A percentile compares a stretch with the other conserved stretches of the same genome.
Evolutionary conservation across 306 rosid species (phyloP).

Genomic region (Vicia villosa): DNA sequence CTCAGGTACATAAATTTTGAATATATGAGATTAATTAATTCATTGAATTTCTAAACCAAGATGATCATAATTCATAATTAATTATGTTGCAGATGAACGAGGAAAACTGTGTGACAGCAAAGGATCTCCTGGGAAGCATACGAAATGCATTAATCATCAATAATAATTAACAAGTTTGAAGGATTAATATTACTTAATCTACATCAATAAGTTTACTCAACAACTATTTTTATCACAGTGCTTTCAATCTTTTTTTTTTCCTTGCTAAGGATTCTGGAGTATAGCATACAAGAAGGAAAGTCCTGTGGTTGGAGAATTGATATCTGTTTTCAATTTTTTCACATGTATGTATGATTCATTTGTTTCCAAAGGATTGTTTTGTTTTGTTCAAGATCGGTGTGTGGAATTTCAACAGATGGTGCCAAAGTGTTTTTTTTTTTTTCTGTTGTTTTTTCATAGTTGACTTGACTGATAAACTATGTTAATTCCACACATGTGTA

Average conservation of each 20-base stretch:
- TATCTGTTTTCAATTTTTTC: not conserved
- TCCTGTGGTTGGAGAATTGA: conserved; percentile 2
- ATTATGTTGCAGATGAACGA: conserved; percentile 58
- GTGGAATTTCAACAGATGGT: conserved; percentile 28
- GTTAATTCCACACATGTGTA: conserved; percentile 43
- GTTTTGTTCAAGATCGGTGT: conserved; percentile 21
- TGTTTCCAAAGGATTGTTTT: conserved; percentile 24
- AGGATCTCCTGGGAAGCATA: conserved; percentile 55
- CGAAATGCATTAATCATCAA: conserved; percentile 35
- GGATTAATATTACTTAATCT: not conserved
- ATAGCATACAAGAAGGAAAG: conserved; percentile 5
- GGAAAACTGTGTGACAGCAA: conserved; percentile 53
- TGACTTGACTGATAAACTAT: conserved; percentile 34
- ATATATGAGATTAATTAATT: not conserved
- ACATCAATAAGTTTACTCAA: conserved; percentile 28
- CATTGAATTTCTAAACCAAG: not conserved
- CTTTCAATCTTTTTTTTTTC: conserved; percentile 24
- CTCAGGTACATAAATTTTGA: conserved; percentile 48
- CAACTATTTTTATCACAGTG: conserved; percentile 8
- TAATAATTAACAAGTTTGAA: not conserved
- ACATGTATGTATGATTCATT: conserved; percentile 4
- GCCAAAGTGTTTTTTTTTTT: conserved; percentile 30
- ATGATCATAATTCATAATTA: not conserved
- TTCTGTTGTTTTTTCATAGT: conserved; percentile 49
- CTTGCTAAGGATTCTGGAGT: conserved; percentile 30